Conservation (phyloP, 805 yeast genomes). For the Pichia thaimueangensis region DNA sequence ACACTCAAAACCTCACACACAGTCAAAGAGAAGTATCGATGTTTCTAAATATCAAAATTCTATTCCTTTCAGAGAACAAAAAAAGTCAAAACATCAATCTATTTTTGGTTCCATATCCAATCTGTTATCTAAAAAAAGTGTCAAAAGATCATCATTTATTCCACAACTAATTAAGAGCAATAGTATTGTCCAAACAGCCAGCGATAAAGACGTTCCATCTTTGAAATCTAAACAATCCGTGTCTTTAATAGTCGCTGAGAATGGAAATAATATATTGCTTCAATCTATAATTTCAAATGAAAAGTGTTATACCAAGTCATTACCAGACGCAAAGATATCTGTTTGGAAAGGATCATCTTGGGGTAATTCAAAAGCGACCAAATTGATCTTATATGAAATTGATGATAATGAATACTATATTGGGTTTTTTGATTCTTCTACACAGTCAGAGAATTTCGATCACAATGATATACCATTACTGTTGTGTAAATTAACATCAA, state of each 20-base stretch:
- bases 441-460: not conserved
- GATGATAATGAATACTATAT: slow-evolving; percentile 1
- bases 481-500: slow-evolving; percentile 3
- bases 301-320: not conserved
- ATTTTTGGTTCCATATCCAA: slow-evolving; percentile 17
- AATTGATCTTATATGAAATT: not conserved
- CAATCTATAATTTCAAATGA: not conserved
- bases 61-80: not conserved
- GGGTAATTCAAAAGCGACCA: slow-evolving; percentile 15
- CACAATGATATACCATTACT: not conserved
- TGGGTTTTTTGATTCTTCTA: slow-evolving; percentile 1
- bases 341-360: slow-evolving; percentile 26
- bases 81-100: slow-evolving; percentile 21
- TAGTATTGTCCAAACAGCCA: not conserved
- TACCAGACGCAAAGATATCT: slow-evolving; percentile 22
- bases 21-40: not conserved
- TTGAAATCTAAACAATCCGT: slow-evolving; percentile 4
- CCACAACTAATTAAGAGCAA: not conserved
- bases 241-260: not conserved
- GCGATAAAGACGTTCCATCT: slow-evolving; percentile 1
- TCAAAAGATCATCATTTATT: not conserved
- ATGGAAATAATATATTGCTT: not conserved
- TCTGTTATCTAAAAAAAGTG: slow-evolving; percentile 3
- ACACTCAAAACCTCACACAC: not conserved
- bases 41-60: slow-evolving; percentile 9